A percentile compares a stretch with the other conserved stretches of the same genome.
phyloP scores from a whole-genome alignment of 2,329 filamentous ascomycete genomes.

The Xylariaceae sp. region DNA sequence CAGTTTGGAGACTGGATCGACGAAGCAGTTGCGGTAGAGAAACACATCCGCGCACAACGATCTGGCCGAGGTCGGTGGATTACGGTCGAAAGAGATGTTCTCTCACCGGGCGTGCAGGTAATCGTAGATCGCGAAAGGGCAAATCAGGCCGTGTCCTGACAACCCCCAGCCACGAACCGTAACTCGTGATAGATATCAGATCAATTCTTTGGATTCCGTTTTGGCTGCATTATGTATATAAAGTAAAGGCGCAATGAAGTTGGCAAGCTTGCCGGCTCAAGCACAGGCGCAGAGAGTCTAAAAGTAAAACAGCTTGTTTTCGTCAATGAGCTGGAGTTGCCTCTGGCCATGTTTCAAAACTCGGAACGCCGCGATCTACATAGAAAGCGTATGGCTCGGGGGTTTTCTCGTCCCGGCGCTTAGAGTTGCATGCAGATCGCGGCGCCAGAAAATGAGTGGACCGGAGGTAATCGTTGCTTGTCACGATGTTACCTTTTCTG shows the following conservation, averaged over 20 bases:
- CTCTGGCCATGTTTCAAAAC: slow-evolving; percentile 5
- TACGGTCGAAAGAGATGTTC: slow-evolving; percentile 41
- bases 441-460: not conserved
- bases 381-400: not conserved
- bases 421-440: slow-evolving; percentile 2
- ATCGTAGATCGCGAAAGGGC: slow-evolving; percentile 13
- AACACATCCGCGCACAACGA: slow-evolving; percentile 41
- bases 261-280: too few relatives aligned
- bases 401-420: slow-evolving; percentile 2
- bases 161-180: too few relatives aligned
- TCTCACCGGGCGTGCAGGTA: slow-evolving; percentile 19
- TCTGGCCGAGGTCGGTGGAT: slow-evolving; percentile 46
- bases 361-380: not conserved
- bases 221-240: too few relatives aligned
- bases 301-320: not conserved
- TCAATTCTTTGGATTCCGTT: too few relatives aligned
- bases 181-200: too few relatives aligned
- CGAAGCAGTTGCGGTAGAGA: slow-evolving; percentile 41
- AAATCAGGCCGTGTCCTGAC: not conserved
- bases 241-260: too few relatives aligned
- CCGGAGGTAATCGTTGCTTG: not conserved
- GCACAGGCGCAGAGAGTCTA: not conserved
- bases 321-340: not conserved
- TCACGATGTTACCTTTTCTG: not conserved
- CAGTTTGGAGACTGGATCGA: slow-evolving; percentile 34